Percentiles rank a stretch among this genome's conserved stretches.
These are phyloP conservation scores for Fusarium sarcochroum DNA, from an alignment of 2,329 filamentous ascomycete species.

Conservation along the genomic window DNA sequence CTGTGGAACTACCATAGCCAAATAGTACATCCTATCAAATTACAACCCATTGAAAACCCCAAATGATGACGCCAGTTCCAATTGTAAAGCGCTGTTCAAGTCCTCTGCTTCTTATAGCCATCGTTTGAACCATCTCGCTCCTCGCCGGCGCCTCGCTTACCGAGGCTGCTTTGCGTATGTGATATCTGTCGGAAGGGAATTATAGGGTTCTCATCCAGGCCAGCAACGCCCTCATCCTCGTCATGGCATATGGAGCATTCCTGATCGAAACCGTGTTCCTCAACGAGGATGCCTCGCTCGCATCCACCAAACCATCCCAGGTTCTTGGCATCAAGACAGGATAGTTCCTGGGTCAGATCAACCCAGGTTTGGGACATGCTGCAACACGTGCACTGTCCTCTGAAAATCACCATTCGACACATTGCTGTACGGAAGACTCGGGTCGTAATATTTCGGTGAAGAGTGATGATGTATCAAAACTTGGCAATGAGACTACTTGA, in stretches of 20 bases:
- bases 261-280: conserved; percentile 63
- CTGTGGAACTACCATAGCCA: no score
- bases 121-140: conserved; percentile 36
- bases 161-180: conserved; percentile 17
- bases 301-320: conserved; percentile 62
- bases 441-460: conserved; percentile 15
- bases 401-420: conserved; percentile 64
- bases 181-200: conserved; percentile 9
- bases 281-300: conserved; percentile 56
- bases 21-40: not conserved
- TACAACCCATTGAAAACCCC: not conserved
- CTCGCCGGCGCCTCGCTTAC: conserved; percentile 41
- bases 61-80: not conserved
- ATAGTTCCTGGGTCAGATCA: conserved; percentile 61
- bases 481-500: not conserved
- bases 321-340: conserved; percentile 66
- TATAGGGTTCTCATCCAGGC: conserved; percentile 53
- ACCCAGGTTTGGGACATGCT: conserved; percentile 58
- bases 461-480: conserved; percentile 3
- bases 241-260: conserved; percentile 62
- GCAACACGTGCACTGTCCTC: conserved; percentile 61
- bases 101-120: conserved; percentile 52
- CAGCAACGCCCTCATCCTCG: conserved; percentile 60
- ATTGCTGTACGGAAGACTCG: conserved; percentile 48
- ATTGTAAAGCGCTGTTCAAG: conserved; percentile 33